Conservation (phyloP, 139 green algal species). For the Mesotaenium endlicherianum region DNA sequence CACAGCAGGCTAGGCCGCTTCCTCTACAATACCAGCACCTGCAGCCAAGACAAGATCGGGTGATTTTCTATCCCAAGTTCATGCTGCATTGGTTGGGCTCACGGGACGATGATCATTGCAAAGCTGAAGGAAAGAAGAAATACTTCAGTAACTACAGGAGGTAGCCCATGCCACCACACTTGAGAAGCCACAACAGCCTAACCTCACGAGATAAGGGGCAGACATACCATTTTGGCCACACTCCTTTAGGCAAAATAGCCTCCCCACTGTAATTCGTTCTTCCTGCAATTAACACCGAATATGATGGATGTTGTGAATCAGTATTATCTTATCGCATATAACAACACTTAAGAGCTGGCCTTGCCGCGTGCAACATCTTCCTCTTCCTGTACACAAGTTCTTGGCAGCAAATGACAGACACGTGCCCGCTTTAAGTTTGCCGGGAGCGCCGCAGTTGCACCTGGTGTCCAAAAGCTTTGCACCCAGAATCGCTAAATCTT, state of each 20-base stretch:
- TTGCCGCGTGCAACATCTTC: too few species aligned
- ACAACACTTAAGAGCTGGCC: background rate
- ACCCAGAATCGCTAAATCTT: too few species aligned
- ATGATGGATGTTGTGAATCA: background rate
- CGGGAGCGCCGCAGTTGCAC: background rate
- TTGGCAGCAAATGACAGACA: background rate
- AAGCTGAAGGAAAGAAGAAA: background rate
- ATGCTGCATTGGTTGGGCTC: background rate
- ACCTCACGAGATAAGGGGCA: background rate
- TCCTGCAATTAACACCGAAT: background rate
- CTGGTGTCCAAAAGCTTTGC: background rate
- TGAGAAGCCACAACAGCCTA: background rate
- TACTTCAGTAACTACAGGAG: background rate
- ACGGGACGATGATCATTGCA: background rate
- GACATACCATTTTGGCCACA: slow-evolving; percentile 26
- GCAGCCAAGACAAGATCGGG: background rate
- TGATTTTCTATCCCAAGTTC: background rate
- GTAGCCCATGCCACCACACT: background rate
- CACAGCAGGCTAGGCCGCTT: slow-evolving; percentile 35
- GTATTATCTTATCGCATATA: background rate
- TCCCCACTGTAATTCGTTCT: slow-evolving; percentile 9
- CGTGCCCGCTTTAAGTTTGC: background rate
- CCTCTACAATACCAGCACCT: slow-evolving; percentile 47
- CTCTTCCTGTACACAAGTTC: background rate
- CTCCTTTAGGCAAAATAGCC: slow-evolving; percentile 11